Conservation (phyloP, 352 stramenopile genomes). For the Peronospora tabacina region DNA sequence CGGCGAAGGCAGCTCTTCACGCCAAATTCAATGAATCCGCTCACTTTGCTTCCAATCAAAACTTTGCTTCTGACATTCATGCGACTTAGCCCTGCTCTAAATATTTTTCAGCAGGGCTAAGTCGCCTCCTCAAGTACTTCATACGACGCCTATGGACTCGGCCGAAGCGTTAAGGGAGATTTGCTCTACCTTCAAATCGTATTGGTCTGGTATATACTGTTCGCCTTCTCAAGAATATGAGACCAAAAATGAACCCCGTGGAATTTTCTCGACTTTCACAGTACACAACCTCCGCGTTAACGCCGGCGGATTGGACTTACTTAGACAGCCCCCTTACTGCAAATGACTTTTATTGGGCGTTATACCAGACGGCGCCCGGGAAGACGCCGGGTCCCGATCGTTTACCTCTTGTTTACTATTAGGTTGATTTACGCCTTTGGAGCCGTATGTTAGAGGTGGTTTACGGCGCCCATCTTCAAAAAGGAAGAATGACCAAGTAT, state of each 20-base stretch:
- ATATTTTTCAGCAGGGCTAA: too few species aligned
- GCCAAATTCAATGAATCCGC: neutral
- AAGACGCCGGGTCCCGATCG: neutral
- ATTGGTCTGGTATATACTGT: neutral
- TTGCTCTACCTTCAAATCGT: neutral
- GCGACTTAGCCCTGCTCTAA: neutral
- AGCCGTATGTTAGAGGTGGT: neutral
- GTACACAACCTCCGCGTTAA: neutral
- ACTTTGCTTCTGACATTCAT: neutral
- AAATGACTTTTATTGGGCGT: neutral
- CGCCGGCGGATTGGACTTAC: neutral
- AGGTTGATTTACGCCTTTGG: neutral
- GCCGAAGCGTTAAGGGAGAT: neutral
- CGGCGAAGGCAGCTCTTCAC: neutral
- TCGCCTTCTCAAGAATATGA: neutral
- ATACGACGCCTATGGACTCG: neutral
- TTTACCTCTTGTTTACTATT: neutral
- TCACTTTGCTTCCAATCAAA: neutral
- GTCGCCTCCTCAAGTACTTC: neutral
- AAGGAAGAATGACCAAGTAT: neutral
- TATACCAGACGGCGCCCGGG: neutral
- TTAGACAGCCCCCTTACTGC: neutral
- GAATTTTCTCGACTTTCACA: neutral
- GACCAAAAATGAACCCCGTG: neutral
- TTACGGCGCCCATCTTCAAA: neutral